A percentile compares a stretch with the other conserved stretches of the same genome.
phyloP scores from a whole-genome alignment of 495 filamentous ascomycete genomes.

The Penicillium dipodomyicola region DNA sequence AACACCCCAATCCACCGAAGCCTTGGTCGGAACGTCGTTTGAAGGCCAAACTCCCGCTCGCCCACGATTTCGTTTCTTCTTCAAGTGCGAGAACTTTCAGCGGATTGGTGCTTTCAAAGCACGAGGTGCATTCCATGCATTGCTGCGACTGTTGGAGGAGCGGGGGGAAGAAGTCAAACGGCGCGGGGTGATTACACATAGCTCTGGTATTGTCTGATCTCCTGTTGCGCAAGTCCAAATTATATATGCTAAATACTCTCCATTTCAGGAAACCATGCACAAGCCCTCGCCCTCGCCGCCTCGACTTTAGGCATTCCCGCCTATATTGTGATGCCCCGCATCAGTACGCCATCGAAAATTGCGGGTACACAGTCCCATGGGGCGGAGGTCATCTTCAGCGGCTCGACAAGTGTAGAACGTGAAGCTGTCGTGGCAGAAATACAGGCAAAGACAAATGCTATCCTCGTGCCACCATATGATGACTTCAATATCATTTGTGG shows the following conservation, averaged over 20 bases:
- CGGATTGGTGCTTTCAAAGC: slow-evolving; percentile 92
- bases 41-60: slow-evolving; percentile 56
- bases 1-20: slow-evolving; percentile 56
- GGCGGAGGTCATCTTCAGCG: slow-evolving; percentile 77
- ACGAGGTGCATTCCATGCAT: slow-evolving; percentile 84
- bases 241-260: slow-evolving; percentile 9
- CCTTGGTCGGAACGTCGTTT: slow-evolving; percentile 55
- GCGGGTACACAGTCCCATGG: slow-evolving; percentile 73
- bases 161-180: slow-evolving; percentile 54
- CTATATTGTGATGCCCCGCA: slow-evolving; percentile 86
- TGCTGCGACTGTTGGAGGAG: slow-evolving; percentile 66
- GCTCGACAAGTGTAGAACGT: slow-evolving; percentile 74
- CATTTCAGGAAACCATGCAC: slow-evolving; percentile 84
- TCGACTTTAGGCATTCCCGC: slow-evolving; percentile 61
- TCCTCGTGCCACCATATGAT: slow-evolving; percentile 85
- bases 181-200: slow-evolving; percentile 87
- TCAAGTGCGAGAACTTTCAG: slow-evolving; percentile 97
- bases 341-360: slow-evolving; percentile 81
- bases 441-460: slow-evolving; percentile 65
- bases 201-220: slow-evolving; percentile 58
- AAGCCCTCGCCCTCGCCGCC: slow-evolving; percentile 88
- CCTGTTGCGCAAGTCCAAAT: background rate
- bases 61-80: slow-evolving; percentile 74
- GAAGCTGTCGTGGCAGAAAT: slow-evolving; percentile 71
- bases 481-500: slow-evolving; percentile 88